Percentiles rank a stretch among this genome's conserved stretches.
Evolutionary conservation across 2,329 filamentous ascomycete species (phyloP).

Genomic region (Curvularia sp.): DNA sequence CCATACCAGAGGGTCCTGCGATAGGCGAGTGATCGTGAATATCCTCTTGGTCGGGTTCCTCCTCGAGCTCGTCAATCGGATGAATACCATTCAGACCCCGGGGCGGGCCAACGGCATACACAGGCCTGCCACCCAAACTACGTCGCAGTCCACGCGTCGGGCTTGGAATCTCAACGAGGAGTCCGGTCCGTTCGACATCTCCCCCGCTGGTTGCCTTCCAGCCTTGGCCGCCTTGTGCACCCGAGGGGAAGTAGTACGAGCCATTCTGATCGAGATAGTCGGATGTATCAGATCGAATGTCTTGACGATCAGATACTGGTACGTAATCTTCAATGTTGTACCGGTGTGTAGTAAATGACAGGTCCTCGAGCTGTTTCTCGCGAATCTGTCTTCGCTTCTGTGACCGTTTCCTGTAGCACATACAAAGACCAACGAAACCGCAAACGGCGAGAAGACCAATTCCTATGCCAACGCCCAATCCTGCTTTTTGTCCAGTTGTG

Average conservation of each 20-base stretch:
- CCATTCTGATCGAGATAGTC: slow-evolving; percentile 40
- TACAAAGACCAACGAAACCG: slow-evolving; percentile 53
- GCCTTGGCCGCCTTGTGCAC: slow-evolving; percentile 35
- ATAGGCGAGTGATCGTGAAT: slow-evolving; percentile 26
- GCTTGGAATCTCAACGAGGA: slow-evolving; percentile 57
- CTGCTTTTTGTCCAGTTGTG: slow-evolving; percentile 55
- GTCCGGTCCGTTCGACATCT: slow-evolving; percentile 55
- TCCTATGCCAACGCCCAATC: slow-evolving; percentile 54
- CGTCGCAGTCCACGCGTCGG: slow-evolving; percentile 57
- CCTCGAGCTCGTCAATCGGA: slow-evolving; percentile 68
- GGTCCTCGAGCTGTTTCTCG: slow-evolving; percentile 62
- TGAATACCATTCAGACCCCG: slow-evolving; percentile 64
- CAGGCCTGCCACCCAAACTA: slow-evolving; percentile 46
- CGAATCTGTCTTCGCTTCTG: slow-evolving; percentile 53
- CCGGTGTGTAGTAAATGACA: slow-evolving; percentile 60
- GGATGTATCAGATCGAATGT: slow-evolving; percentile 51
- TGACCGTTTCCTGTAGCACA: slow-evolving; percentile 55
- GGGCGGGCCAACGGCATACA: slow-evolving; percentile 58
- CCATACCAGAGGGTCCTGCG: slow-evolving; percentile 34
- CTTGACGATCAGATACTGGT: slow-evolving; percentile 44
- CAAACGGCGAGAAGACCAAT: slow-evolving; percentile 54
- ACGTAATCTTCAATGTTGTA: slow-evolving; percentile 50
- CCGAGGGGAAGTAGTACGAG: slow-evolving; percentile 38
- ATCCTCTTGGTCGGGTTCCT: slow-evolving; percentile 52
- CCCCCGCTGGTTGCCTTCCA: slow-evolving; percentile 41